These are phyloP conservation scores for Claviceps pazoutovae DNA, from an alignment of 2,329 filamentous ascomycete species.

Conservation along the genomic window DNA sequence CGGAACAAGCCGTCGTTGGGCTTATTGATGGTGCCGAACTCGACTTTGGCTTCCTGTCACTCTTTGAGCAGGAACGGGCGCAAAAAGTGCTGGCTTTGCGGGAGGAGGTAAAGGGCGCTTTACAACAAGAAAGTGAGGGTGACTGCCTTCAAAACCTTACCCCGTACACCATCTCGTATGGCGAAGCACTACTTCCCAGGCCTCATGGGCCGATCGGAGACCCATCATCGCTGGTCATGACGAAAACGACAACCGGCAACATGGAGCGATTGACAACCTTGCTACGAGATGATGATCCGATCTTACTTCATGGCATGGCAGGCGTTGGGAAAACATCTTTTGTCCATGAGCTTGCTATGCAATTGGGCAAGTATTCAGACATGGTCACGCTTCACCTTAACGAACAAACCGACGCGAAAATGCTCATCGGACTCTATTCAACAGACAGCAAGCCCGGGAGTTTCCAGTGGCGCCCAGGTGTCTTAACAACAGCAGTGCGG, in stretches of 20 bases:
- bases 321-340: slow-evolving; percentile 86
- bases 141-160: slow-evolving; percentile 34
- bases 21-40: slow-evolving; percentile 61
- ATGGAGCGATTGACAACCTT: slow-evolving; percentile 53
- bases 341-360: slow-evolving; percentile 66
- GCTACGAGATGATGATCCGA: slow-evolving; percentile 53
- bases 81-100: slow-evolving; percentile 30
- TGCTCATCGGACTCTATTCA: slow-evolving; percentile 87
- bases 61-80: slow-evolving; percentile 42
- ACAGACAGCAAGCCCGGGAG: slow-evolving; percentile 77
- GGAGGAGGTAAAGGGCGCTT: slow-evolving; percentile 19
- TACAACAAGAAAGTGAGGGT: slow-evolving; percentile 4
- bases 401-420: slow-evolving; percentile 95
- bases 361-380: slow-evolving; percentile 61
- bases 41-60: slow-evolving; percentile 62
- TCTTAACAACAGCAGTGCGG: slow-evolving; percentile 82
- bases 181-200: slow-evolving; percentile 52
- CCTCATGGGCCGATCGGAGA: slow-evolving; percentile 34
- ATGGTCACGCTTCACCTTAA: slow-evolving; percentile 95
- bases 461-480: slow-evolving; percentile 84
- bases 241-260: slow-evolving; percentile 59
- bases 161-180: slow-evolving; percentile 49
- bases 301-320: slow-evolving; percentile 69
- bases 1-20: slow-evolving; percentile 46
- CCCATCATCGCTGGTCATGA: slow-evolving; percentile 47